Percentiles rank a stretch among this genome's conserved stretches.
phyloP scores from a whole-genome alignment of 208 protist genomes.

The Trichomonas tenax region DNA sequence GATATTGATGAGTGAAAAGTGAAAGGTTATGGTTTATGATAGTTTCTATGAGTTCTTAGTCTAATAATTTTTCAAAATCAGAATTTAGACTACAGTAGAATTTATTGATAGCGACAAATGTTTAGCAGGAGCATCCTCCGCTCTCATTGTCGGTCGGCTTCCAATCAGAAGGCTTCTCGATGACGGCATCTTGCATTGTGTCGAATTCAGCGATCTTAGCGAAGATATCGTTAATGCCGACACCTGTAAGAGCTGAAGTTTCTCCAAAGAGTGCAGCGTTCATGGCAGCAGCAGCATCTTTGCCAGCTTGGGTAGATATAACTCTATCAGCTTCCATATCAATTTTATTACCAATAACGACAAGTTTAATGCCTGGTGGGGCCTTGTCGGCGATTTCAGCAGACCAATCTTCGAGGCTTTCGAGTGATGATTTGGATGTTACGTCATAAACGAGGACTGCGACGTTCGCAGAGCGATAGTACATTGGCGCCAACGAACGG shows the following conservation, averaged over 20 bases:
- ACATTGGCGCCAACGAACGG: neutral
- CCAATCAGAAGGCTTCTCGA: neutral
- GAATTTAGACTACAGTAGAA: no score
- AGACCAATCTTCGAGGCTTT: neutral
- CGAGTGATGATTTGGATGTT: neutral
- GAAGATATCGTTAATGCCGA: neutral
- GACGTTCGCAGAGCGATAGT: neutral
- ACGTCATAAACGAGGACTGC: slow-evolving; percentile 5
- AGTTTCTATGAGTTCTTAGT: no score
- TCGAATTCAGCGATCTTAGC: neutral
- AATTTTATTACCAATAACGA: slow-evolving; percentile 4
- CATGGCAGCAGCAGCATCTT: neutral
- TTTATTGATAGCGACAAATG: neutral
- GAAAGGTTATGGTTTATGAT: no score
- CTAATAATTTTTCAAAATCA: no score
- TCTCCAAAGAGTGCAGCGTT: neutral
- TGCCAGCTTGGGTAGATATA: neutral
- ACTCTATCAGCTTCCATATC: neutral
- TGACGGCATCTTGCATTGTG: neutral
- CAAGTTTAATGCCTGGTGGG: neutral
- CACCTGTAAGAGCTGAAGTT: slow-evolving; percentile 2
- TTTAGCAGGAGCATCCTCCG: neutral
- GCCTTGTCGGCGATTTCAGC: neutral
- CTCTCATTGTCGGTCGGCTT: neutral
- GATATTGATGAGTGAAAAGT: no score